Base-by-base conservation (phyloP, 805 yeast genomes). In the Pichia heedii region DNA sequence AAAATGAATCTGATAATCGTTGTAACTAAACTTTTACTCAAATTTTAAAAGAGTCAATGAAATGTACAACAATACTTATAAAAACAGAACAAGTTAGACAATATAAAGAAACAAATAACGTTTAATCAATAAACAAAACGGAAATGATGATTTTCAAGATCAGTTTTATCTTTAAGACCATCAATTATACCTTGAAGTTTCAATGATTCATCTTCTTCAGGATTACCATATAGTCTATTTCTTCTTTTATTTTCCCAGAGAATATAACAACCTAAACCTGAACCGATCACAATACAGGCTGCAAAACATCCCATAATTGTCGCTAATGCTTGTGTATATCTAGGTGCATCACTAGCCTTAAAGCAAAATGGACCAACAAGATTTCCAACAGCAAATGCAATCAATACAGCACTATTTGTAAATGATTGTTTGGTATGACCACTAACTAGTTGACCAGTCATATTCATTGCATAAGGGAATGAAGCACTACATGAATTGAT, bases 361-460 rank as follows among this genome's bases (percentile, higher is more conserved):
- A 78, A 76, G 22, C 74, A 51, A 53, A 74, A 80, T 4, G 81
- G 78, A 5, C 76, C 70, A 22, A 74, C 68, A 26, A 74, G 65
- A 47, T 74, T 74, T 21, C 74, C 63, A 36, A 74, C 56, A 43
- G 72, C 65, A 44, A 69, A 74, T 15, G 68, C 67, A 24, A 66
- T 61, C 71, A 72, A 63, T 22, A 65, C 60, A 44, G 70, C 50
- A 27, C 66, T 71, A 48, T 66, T 71, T 57, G 77, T 69, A 0
- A 70, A 63, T 12, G 71, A 45, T 48, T 66, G 67, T 55, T 75
- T 76, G 12, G 81, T 73, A 50, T 73, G 66, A 36, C 78, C 78
- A 15, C 77, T 66, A 42, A 68, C 59, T 47, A 73, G 70, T 35
- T 54, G 47, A 37, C 62, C 61, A 40, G 55, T 49, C 36, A 58